Conservation (phyloP, 495 filamentous ascomycete genomes). For the Alectoria sarmentosa region DNA sequence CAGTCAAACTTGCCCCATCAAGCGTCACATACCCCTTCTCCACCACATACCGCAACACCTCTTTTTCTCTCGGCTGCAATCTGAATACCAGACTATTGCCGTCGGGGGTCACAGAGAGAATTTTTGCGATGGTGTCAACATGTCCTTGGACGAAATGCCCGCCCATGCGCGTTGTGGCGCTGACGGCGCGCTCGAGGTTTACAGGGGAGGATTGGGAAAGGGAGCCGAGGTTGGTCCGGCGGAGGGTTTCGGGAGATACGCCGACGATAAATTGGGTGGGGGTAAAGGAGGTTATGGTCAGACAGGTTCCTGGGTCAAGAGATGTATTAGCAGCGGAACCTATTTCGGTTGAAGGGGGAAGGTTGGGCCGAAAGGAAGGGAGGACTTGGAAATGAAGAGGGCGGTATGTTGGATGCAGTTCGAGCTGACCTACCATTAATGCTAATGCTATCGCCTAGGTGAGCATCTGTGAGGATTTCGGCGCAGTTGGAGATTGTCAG, state of each 20-base stretch:
- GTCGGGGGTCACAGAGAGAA: slow-evolving; percentile 63
- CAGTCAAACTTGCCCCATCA: slow-evolving; percentile 93
- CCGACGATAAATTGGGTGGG: slow-evolving; percentile 77
- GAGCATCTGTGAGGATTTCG: slow-evolving; percentile 69
- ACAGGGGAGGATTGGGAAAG: slow-evolving; percentile 53
- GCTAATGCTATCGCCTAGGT: slow-evolving; percentile 87
- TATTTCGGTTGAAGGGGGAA: background rate
- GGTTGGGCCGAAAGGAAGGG: background rate
- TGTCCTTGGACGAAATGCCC: slow-evolving; percentile 77
- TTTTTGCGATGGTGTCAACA: slow-evolving; percentile 78
- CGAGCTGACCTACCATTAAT: slow-evolving; percentile 62
- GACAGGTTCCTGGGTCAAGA: slow-evolving; percentile 54
- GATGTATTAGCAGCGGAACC: background rate
- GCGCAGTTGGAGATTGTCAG: slow-evolving; percentile 75
- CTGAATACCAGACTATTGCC: slow-evolving; percentile 82
- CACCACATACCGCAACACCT: slow-evolving; percentile 75
- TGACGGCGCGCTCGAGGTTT: slow-evolving; percentile 91
- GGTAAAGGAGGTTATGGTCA: slow-evolving; percentile 82
- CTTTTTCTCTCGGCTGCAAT: slow-evolving; percentile 60
- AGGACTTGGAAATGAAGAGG: background rate
- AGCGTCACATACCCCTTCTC: slow-evolving; percentile 95
- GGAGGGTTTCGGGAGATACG: slow-evolving; percentile 92
- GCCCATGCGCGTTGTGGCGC: slow-evolving; percentile 78
- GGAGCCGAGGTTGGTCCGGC: slow-evolving; percentile 84
- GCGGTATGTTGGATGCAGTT: slow-evolving; percentile 4